These are phyloP conservation scores for Nicotiana rustica DNA, from an alignment of 305 asterid species.

Conservation along the genomic window DNA sequence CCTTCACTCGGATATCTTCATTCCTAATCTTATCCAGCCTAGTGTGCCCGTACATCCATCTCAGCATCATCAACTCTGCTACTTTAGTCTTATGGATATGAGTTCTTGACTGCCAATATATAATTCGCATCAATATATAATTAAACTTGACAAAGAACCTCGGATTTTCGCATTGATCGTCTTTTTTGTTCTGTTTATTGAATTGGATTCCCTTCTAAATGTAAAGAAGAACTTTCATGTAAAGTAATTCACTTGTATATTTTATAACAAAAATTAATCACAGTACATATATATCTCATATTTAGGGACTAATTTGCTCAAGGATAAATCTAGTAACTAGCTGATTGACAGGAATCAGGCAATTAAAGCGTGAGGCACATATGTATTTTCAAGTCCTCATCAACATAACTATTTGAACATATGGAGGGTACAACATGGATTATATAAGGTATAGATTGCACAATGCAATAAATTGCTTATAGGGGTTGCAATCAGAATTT, in stretches of 20 bases:
- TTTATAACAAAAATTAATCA: neutral
- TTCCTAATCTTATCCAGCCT: too few species aligned
- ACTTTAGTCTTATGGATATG: too few species aligned
- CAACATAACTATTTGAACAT: neutral
- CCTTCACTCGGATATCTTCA: too few species aligned
- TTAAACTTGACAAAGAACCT: neutral
- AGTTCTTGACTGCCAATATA: too few species aligned
- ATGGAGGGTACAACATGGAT: constrained; percentile 11
- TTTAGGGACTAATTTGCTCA: neutral
- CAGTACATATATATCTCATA: neutral
- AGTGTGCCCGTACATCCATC: too few species aligned
- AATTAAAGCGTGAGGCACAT: neutral
- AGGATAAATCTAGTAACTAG: neutral
- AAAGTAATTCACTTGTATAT: neutral
- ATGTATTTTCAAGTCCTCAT: neutral
- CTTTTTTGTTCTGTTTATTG: neutral
- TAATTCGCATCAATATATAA: too few species aligned
- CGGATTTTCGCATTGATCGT: neutral
- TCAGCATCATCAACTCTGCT: too few species aligned
- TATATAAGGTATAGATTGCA: neutral
- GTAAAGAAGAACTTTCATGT: neutral
- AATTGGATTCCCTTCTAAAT: neutral
- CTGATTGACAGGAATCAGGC: neutral
- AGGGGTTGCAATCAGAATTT: constrained; percentile 18
- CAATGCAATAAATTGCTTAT: neutral